Base-by-base conservation (phyloP, 2,329 filamentous ascomycete species). In the Emydomyces testavorans region DNA sequence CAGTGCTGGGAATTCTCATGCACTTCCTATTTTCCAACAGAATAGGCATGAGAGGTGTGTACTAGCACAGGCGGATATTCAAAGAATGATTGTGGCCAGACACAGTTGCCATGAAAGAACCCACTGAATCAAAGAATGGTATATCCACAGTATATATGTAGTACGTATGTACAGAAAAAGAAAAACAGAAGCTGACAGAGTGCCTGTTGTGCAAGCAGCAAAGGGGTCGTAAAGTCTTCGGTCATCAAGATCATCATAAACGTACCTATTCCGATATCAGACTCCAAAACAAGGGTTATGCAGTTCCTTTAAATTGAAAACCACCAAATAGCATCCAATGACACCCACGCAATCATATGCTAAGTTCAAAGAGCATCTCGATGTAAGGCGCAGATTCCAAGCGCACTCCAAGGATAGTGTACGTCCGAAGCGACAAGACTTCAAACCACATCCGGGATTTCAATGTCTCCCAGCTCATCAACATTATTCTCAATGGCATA, bases 211-310 rank as follows among this genome's bases (percentile, higher is more conserved):
- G 16, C 6, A 23, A 35, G 13, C 34, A 29, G 13, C 26, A 28
- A 28, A 28, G 11, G 26, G 29, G 13, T 44, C 41, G 11, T 44
- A 23, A 35, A 34, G 16, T 34, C 28, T 10, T 26, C 29, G 29
- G 21, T 44, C 41, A 35, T 44, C 29, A 44, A 44, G 24, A 35
- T 44, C 41, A 26, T 44, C 31, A 35, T 24, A 21, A 21, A 34
- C 29, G 20, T 44, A 24, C 18, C 28, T 43, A 43, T 34, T n/a
- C 29, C 41, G 35, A 35, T 29, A 44, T 11, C 18, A 23, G 26
- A 44, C 29, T 15, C 31, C 41, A 31, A 35, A 3, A 35, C 34
- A 16, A 24, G 15, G 21, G 3, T 28, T 13, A 15, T 28, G 24
- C 24, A 40, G 15, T 6, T 18, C 6, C 23, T 26, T n/a, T 21